Evolutionary conservation across 1,284 basidiomycete genomes (phyloP), one percentile per base, ranked within the genome.

Genomic region (Ustilago lituana): DNA sequence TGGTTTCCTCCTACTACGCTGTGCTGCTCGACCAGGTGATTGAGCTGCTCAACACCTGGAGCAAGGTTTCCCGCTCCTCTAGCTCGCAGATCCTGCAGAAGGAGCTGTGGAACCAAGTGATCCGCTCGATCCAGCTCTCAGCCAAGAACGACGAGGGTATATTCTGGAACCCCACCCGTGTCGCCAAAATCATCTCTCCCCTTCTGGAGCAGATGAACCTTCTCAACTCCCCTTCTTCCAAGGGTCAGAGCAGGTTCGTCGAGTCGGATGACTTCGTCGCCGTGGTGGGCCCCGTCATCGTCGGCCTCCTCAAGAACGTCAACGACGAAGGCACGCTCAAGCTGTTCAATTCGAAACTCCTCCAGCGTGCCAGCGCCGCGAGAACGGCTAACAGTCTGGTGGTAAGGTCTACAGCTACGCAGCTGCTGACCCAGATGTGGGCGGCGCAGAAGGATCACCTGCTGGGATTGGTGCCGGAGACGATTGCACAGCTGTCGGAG

Each of bases 91-190:
- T 41, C 24, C 20, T 47, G 20, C 45, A 57, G 39, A 60, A 29
- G 43, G 59, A 71, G 38, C 62, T 93, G 1, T 95, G 93, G 92
- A 81, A 82, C 1, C 85, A 88, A 3, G 83, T 91, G 3, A 78
- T 95, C 4, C 82, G 85, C 12, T 87, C 88, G 4, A 78, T 97
- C 5, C 85, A 86, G 2, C 90, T 89, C 74, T 90, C 89, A 22
- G 86, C 96, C 56, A 85, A 85, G 50, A 87, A 87, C 37, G 94
- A 98, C 78, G 91, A 96, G 71, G 90, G 89, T 73, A 87, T 91
- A 17, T 96, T 91, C 86, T 97, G 94, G 94, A 89, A 91, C 22
- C 89, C 92, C 59, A 88, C 91, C 67, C 89, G 89, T 57, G 83
- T 93, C 19, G 85, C 87, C 17, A 87, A 88, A 66, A 82, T 93